A percentile compares a stretch with the other conserved stretches of the same genome.
These are phyloP conservation scores for Spergularia azorica DNA, from an alignment of 179 eudicot genomes.

Conservation along the genomic window DNA sequence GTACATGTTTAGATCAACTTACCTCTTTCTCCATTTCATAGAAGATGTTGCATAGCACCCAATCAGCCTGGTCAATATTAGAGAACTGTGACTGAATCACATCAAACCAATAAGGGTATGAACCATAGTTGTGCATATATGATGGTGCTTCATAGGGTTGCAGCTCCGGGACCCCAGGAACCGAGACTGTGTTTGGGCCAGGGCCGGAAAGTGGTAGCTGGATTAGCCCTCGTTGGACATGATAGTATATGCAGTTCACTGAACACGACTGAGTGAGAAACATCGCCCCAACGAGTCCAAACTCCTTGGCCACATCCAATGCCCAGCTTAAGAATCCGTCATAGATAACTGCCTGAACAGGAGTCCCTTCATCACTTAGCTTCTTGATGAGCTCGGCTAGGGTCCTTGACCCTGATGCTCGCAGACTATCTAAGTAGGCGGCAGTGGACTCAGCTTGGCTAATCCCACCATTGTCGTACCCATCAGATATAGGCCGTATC, in stretches of 20 bases:
- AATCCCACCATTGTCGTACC: slow-evolving; percentile 40
- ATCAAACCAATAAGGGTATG: slow-evolving; percentile 30
- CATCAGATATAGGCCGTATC: slow-evolving; percentile 44
- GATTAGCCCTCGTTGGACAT: slow-evolving; percentile 38
- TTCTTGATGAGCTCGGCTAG: slow-evolving; percentile 27
- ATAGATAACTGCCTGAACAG: slow-evolving; percentile 36
- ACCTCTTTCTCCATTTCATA: slow-evolving; percentile 43
- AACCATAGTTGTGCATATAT: slow-evolving; percentile 26
- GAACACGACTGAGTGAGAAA: slow-evolving; percentile 51
- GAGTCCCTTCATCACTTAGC: slow-evolving; percentile 21
- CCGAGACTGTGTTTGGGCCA: slow-evolving; percentile 16
- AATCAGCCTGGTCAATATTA: slow-evolving; percentile 41
- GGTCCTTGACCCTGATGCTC: slow-evolving; percentile 24
- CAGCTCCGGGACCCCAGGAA: slow-evolving; percentile 42
- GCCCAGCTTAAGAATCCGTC: slow-evolving; percentile 48
- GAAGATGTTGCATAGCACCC: slow-evolving; percentile 40
- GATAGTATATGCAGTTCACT: slow-evolving; percentile 37
- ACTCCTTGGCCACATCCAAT: slow-evolving; percentile 38
- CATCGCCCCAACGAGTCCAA: slow-evolving; percentile 34
- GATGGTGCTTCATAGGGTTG: slow-evolving; percentile 35
- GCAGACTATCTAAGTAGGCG: slow-evolving; percentile 33
- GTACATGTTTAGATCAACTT: not conserved
- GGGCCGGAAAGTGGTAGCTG: slow-evolving; percentile 26
- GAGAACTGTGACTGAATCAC: slow-evolving; percentile 31
- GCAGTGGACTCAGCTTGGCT: slow-evolving; percentile 26